Conservation (phyloP, 2,329 filamentous ascomycete species). For the Teratosphaeria nubilosa region DNA sequence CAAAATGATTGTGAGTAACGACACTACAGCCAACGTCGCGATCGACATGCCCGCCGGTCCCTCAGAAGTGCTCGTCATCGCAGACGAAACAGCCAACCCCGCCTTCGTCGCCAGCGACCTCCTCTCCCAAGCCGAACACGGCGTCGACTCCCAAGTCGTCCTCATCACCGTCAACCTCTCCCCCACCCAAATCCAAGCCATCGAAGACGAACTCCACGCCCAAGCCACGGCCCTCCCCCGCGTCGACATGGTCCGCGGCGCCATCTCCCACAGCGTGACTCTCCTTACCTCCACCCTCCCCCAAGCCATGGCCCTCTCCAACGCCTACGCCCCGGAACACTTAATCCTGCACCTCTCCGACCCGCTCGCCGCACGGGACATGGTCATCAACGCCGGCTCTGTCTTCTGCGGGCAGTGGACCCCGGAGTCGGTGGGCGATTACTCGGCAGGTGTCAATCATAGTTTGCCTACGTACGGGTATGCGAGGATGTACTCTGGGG, state of each 20-base stretch:
- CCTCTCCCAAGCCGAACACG: slow-evolving; percentile 91
- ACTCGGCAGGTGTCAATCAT: slow-evolving; percentile 96
- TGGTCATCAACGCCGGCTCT: slow-evolving; percentile 87
- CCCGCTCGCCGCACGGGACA: slow-evolving; percentile 61
- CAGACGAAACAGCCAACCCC: slow-evolving; percentile 77
- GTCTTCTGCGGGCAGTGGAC: slow-evolving; percentile 97
- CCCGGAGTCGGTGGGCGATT: slow-evolving; percentile 94
- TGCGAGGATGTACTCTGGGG: slow-evolving; percentile 95
- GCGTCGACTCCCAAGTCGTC: slow-evolving; percentile 90
- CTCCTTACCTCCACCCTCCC: slow-evolving; percentile 65
- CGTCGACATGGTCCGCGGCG: slow-evolving; percentile 82
- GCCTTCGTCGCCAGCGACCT: slow-evolving; percentile 93
- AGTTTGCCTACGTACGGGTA: slow-evolving; percentile 95
- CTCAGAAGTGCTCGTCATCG: slow-evolving; percentile 91
- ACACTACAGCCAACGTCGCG: slow-evolving; percentile 86
- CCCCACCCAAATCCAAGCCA: slow-evolving; percentile 63
- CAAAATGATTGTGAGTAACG: slow-evolving; percentile 97
- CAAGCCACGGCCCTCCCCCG: slow-evolving; percentile 82
- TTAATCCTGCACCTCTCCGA: slow-evolving; percentile 81
- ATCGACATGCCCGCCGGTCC: slow-evolving; percentile 99
- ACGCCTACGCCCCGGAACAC: slow-evolving; percentile 92
- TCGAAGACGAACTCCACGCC: slow-evolving; percentile 81
- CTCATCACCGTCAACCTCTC: slow-evolving; percentile 73
- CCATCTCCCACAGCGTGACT: slow-evolving; percentile 86
- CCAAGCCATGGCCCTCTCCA: slow-evolving; percentile 72